Evolutionary conservation across 306 rosid genomes (phyloP).

Genomic region (Trichosanthes cucumerina): DNA sequence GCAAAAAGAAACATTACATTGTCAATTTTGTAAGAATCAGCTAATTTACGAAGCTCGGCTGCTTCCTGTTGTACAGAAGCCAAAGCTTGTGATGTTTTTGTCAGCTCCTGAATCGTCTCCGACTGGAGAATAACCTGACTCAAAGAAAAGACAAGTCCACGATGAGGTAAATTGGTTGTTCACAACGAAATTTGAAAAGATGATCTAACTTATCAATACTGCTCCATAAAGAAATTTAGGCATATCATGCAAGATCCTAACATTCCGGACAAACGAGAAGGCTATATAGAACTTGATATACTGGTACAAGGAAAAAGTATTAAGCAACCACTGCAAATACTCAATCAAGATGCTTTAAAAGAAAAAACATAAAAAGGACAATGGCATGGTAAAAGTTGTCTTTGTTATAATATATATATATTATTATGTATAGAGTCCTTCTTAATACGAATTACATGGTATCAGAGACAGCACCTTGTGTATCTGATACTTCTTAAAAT

Average conservation of each 20-base stretch:
- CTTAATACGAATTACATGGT: no score
- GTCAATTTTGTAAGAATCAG: conserved; percentile 42
- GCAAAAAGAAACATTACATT: conserved; percentile 34
- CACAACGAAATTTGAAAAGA: neutral
- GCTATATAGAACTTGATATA: neutral
- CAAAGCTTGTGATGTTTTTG: conserved; percentile 69
- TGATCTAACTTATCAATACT: neutral
- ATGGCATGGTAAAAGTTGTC: neutral
- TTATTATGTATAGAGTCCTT: no score
- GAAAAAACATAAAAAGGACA: neutral
- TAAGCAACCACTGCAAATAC: neutral
- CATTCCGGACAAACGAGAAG: neutral
- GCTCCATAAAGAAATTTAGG: neutral
- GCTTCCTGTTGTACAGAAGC: conserved; percentile 63
- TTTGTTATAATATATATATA: no score
- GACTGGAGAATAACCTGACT: conserved; percentile 87
- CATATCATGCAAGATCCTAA: neutral
- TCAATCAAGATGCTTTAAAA: neutral
- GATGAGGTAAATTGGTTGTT: neutral
- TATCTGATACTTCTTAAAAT: no score
- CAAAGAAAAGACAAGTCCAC: conserved; percentile 5
- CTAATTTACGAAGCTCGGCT: conserved; percentile 47
- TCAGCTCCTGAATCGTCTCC: conserved; percentile 89
- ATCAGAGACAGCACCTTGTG: no score
- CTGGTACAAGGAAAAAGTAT: neutral